Percentiles rank a stretch among this genome's conserved stretches.
Evolutionary conservation across 768 basidiomycete species (phyloP).

Genomic region (Sporobolomyces roseus): DNA sequence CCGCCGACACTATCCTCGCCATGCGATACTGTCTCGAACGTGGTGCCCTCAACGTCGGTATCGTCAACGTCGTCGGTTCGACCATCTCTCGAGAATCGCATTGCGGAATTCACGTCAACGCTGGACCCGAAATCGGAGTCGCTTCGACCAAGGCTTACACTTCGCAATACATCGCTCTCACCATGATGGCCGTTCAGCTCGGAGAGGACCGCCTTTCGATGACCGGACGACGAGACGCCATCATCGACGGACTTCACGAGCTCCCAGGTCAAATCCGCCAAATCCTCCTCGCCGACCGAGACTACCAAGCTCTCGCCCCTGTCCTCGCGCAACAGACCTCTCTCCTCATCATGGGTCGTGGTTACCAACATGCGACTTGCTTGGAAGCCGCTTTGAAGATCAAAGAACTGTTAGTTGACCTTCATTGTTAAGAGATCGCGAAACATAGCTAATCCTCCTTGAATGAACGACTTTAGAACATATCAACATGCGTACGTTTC

Average conservation of each 20-base stretch:
- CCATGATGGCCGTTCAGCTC: constrained; percentile 98
- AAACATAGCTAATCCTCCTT: too few relatives aligned
- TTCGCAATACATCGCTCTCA: constrained; percentile 93
- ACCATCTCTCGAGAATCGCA: constrained; percentile 97
- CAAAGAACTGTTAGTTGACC: too few relatives aligned
- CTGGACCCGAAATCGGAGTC: constrained; percentile 97
- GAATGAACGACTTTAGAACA: too few relatives aligned
- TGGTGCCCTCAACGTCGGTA: constrained; percentile 92
- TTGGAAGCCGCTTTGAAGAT: constrained; percentile 98
- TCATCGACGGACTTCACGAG: constrained; percentile 88
- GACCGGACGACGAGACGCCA: constrained; percentile 80
- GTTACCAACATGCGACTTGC: constrained; percentile 98
- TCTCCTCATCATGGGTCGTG: constrained; percentile 92
- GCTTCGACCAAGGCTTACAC: constrained; percentile 90
- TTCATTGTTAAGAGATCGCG: too few relatives aligned
- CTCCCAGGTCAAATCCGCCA: constrained; percentile 83
- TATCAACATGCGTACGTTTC: too few relatives aligned
- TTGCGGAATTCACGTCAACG: constrained; percentile 99
- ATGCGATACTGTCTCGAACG: constrained; percentile 94
- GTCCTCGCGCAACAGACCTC: constrained; percentile 57
- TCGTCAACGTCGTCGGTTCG: constrained; percentile 97
- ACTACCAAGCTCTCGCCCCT: constrained; percentile 75
- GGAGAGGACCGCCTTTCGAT: constrained; percentile 95
- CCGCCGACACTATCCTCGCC: constrained; percentile 94
- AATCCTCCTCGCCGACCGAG: constrained; percentile 72